Evolutionary conservation across 345 rosid species (phyloP).

Genomic region (Hypericum androsaemum): DNA sequence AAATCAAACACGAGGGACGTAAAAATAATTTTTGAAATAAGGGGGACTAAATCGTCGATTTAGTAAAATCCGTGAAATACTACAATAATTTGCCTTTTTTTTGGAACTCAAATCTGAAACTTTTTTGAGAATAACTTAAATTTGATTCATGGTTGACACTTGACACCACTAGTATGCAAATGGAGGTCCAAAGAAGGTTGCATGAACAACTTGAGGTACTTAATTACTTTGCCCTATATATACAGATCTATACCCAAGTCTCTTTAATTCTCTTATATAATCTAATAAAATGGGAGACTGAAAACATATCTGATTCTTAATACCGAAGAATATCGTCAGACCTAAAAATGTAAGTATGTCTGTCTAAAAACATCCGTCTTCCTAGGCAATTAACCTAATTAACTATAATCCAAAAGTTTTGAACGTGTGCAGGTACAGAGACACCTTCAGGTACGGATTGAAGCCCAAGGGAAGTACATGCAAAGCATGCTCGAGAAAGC

Average conservation of each 20-base stretch:
- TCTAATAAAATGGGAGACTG: not conserved
- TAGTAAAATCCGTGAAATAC: too few species aligned
- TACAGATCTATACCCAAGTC: too few species aligned
- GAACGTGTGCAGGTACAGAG: constrained; percentile 58
- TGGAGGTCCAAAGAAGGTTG: constrained; percentile 98
- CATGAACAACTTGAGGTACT: constrained; percentile 98
- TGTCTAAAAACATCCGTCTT: too few species aligned
- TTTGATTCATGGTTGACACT: constrained; percentile 43
- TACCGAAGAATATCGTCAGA: too few species aligned
- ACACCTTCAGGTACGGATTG: constrained; percentile 93
- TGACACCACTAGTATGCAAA: constrained; percentile 86
- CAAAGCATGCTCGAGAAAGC: constrained; percentile 93
- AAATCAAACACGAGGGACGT: too few species aligned
- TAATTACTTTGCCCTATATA: too few species aligned
- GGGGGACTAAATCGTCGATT: too few species aligned
- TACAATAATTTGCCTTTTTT: too few species aligned
- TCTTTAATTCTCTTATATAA: not conserved
- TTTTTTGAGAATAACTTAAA: too few species aligned
- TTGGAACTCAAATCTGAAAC: constrained; percentile 13
- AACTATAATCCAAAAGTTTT: not conserved
- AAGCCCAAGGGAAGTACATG: constrained; percentile 99
- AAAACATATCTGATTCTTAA: not conserved
- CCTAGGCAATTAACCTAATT: too few species aligned
- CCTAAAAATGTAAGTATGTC: too few species aligned
- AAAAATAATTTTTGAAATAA: too few species aligned